Evolutionary conservation across 768 basidiomycete genomes (phyloP), one percentile per base, ranked within the genome.

Genomic region (Coprinopsis cinerea): DNA sequence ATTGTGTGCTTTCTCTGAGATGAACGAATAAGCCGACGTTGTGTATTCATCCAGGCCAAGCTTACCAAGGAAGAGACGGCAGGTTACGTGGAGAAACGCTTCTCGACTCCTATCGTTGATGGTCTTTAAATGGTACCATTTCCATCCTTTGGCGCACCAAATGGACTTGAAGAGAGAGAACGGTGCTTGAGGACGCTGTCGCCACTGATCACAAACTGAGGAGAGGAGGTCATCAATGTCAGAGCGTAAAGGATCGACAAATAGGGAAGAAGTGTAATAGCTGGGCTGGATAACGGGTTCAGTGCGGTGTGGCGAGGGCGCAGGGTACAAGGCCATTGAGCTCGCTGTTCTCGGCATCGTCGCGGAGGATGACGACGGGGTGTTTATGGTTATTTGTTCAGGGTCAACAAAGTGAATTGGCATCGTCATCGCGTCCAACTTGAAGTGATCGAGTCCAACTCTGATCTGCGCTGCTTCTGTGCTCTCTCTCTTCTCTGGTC

Each of bases 251-350:
- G 79, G 68, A 17, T 76, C 65, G 7, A 88, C 79, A 63, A 83
- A 92, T 20, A 84, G 59, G 0, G 85, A 86, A 2, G 88, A 90
- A 0, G 87, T 85, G 61, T 88, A 92, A 63, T 85, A 91, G 17
- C 73, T 69, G 1, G 86, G 87, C 58, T 90, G 88, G 9, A 91
- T 65, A 32, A 77, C 66, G 53, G 83, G 63, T 20, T 82, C 78
- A 10, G 88, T 85, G 13, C 83, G 77, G 43, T 66, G 57, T 13
- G 74, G 70, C 18, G 83, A 79, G 17, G 83, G 79, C 15, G 80
- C 72, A 24, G 83, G 77, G 7, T 53, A 69, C 57, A 48, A 76
- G 58, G 22, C 26, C 51, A 52, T 43, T 43, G 48, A 47, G 15
- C 23, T 50, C 20, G 36, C 23, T 39, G 32, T 30, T 7, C 2